Conservation (phyloP, 2,329 filamentous ascomycete species). For the Dothiorella sarmentorum region DNA sequence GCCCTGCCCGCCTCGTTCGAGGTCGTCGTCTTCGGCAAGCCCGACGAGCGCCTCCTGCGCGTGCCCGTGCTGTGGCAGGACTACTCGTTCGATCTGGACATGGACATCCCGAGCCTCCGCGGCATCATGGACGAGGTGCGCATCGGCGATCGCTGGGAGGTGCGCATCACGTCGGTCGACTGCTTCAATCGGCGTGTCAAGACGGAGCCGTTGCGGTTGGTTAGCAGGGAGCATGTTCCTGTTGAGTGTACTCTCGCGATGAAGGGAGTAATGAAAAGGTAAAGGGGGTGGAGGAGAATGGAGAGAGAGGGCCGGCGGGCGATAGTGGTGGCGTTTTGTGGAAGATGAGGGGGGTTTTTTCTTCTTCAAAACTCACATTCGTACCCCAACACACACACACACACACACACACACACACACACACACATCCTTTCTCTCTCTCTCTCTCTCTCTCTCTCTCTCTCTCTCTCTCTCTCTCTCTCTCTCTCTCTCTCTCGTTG, state of each 20-base stretch:
- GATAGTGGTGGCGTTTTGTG: too few species aligned
- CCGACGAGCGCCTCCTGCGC: neutral
- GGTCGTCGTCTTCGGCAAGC: slow-evolving; percentile 25
- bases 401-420: too few species aligned
- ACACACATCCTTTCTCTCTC: too few species aligned
- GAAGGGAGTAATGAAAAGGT: neutral
- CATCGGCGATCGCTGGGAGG: slow-evolving; percentile 47
- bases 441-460: too few species aligned
- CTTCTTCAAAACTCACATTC: too few species aligned
- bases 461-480: too few species aligned
- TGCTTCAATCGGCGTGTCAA: slow-evolving; percentile 30
- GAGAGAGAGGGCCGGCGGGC: neutral
- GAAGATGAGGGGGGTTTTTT: too few species aligned
- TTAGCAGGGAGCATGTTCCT: slow-evolving; percentile 24
- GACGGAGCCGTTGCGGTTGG: slow-evolving; percentile 38
- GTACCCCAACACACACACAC: too few species aligned
- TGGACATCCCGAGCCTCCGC: slow-evolving; percentile 23
- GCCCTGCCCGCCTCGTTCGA: slow-evolving; percentile 48
- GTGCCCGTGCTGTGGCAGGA: slow-evolving; percentile 1
- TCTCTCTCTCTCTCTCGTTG: too few species aligned
- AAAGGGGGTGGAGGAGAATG: too few species aligned
- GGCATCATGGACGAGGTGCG: slow-evolving; percentile 22
- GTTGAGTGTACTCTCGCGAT: neutral
- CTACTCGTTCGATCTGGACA: slow-evolving; percentile 5
- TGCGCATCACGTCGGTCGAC: slow-evolving; percentile 37